phyloP scores from a whole-genome alignment of 1,284 basidiomycete genomes.

The Amylostereum areolatum region DNA sequence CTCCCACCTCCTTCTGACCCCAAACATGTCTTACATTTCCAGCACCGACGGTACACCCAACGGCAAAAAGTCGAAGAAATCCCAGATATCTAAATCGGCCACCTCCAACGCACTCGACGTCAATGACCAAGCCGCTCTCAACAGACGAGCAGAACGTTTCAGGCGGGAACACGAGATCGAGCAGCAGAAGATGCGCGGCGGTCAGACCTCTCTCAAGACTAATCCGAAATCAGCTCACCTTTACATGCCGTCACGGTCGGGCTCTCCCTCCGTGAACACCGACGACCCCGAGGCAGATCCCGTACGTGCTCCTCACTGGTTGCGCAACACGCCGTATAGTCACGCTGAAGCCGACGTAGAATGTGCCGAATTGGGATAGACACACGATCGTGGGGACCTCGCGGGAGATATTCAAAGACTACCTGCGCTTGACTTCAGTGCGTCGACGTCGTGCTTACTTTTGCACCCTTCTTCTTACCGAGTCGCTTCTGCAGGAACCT shows the following conservation, averaged over 20 bases:
- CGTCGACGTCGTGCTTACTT: conserved; percentile 20
- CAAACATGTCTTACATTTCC: conserved; percentile 1
- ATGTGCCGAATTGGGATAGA: conserved; percentile 95
- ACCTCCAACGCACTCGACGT: conserved; percentile 39
- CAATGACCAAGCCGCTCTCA: conserved; percentile 61
- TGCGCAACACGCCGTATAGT: not conserved
- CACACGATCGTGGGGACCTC: conserved; percentile 93
- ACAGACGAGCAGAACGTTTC: conserved; percentile 70
- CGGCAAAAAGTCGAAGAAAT: conserved; percentile 69
- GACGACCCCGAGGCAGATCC: conserved; percentile 70
- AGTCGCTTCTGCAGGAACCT: conserved; percentile 61
- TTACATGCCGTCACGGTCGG: conserved; percentile 41
- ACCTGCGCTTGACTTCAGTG: conserved; percentile 90
- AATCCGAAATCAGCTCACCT: conserved; percentile 47
- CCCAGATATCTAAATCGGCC: conserved; percentile 37
- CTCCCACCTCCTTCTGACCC: not conserved
- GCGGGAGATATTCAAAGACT: conserved; percentile 90
- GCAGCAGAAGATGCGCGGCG: conserved; percentile 45
- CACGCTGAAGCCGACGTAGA: conserved; percentile 39
- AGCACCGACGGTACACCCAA: conserved; percentile 33
- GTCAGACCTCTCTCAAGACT: conserved; percentile 36
- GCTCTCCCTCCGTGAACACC: conserved; percentile 36
- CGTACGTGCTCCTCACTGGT: conserved; percentile 34
- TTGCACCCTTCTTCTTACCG: conserved; percentile 4
- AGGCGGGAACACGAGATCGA: conserved; percentile 79